Base-by-base conservation (phyloP, 2,329 filamentous ascomycete species). In the Paraconiothyrium brasiliense region DNA sequence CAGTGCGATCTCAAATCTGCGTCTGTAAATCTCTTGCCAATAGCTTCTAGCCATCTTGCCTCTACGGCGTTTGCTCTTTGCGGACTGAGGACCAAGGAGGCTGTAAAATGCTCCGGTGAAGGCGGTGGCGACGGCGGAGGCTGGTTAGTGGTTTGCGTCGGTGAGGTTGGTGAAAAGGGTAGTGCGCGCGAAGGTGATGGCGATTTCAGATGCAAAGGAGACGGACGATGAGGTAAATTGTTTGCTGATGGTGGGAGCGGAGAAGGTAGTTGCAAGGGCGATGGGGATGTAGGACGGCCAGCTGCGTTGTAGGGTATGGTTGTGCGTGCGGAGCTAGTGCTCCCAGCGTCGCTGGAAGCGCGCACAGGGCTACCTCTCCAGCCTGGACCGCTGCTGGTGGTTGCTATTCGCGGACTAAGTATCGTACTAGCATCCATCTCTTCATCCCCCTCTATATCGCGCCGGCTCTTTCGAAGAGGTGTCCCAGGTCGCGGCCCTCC, bases 51-150 rank as follows among this genome's bases (percentile, higher is more conserved):
- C 85, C 86, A 97, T 20, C 91, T 84, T 1, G 90, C 91, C 78
- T 97, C 93, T 49, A 90, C 84, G 14, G 91, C 89, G 1, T 90
- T 92, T 1, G 93, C 91, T 67, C 90, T 90, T 65, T 92, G 91
- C 1, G 94, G 92, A 62, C 92, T 90, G 24, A 92, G 83, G 61
- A 97, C 91, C 58, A 78, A 64, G 16, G 68, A 71, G 10, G 73
- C 65, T 4, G 70, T 68, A 56, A 73, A 78, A 37, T 69, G 59
- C 9, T 70, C 63, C 1, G 34, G 50, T 14, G 59, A 58, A 47
- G 50, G 59, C 61, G 27, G 54, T 59, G 24, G 61, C 50, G 30
- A 63, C 50, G 30, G 60, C 50, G 44, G 61, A 49, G 50, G 55
- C 59, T 30, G 3, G 67, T 68, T 20, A 11, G 50, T n/a, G 39